phyloP scores from a whole-genome alignment of 2,329 filamentous ascomycete genomes.

The Ceratocystis lukuohia region DNA sequence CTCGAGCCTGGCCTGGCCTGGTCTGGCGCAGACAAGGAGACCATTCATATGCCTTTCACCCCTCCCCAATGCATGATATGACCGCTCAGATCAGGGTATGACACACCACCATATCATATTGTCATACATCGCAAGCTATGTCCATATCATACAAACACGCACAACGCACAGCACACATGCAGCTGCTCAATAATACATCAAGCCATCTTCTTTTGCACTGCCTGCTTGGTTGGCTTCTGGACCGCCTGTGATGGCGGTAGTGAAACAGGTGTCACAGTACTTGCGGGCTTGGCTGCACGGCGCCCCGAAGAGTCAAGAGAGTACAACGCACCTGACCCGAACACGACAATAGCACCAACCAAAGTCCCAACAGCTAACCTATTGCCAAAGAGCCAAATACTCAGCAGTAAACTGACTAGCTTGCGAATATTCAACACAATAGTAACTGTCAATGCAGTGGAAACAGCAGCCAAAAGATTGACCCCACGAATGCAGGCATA shows the following conservation, averaged over 20 bases:
- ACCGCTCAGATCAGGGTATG: not conserved
- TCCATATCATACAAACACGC: not conserved
- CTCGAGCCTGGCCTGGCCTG: not conserved
- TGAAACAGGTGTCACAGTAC: not conserved
- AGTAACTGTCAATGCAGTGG: slow-evolving; percentile 85
- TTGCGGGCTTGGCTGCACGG: not conserved
- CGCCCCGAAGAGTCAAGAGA: slow-evolving; percentile 48
- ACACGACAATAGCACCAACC: slow-evolving; percentile 71
- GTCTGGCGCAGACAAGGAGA: not conserved
- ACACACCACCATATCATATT: not conserved
- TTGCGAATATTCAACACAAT: slow-evolving; percentile 95
- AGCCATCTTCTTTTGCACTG: slow-evolving; percentile 15
- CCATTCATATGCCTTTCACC: not conserved
- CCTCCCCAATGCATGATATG: not conserved
- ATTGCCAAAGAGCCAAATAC: slow-evolving; percentile 92
- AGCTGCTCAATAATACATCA: not conserved
- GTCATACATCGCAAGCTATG: not conserved
- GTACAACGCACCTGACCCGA: slow-evolving; percentile 81
- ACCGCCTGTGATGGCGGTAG: not conserved
- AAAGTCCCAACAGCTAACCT: slow-evolving; percentile 61
- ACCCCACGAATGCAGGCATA: slow-evolving; percentile 92
- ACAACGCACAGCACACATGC: not conserved
- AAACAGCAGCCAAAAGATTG: slow-evolving; percentile 78
- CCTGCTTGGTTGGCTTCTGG: slow-evolving; percentile 8
- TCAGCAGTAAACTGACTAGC: slow-evolving; percentile 76